Evolutionary conservation across 352 stramenopile genomes (phyloP).

Genomic region (Globisporangium megalacanthum): DNA sequence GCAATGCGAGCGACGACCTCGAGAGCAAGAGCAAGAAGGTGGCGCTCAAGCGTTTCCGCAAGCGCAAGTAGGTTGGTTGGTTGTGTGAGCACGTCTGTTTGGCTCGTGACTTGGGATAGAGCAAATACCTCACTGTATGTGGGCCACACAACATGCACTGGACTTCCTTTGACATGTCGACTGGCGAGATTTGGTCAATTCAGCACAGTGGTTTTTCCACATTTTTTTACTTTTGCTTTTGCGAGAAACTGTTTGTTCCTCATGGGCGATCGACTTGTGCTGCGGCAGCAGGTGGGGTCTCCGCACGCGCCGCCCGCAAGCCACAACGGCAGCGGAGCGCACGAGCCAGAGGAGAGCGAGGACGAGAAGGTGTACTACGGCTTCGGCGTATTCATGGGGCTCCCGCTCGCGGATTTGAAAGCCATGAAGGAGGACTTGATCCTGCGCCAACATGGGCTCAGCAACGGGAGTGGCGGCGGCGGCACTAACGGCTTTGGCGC

Average conservation of each 20-base stretch:
- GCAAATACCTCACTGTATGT: too few species aligned
- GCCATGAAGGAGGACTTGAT: conserved; percentile 80
- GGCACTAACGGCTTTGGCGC: not conserved
- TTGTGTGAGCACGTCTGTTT: too few species aligned
- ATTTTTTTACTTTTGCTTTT: not conserved
- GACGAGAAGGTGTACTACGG: conserved; percentile 88
- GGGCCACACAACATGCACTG: too few species aligned
- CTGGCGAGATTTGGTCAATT: too few species aligned
- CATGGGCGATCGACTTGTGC: conserved; percentile 16
- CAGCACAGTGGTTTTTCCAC: too few species aligned
- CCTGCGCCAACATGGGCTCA: conserved; percentile 36
- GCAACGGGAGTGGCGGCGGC: not conserved
- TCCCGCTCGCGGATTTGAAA: conserved; percentile 78
- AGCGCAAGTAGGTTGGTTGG: conserved; percentile 9
- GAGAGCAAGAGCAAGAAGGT: conserved; percentile 66
- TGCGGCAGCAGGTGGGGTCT: conserved; percentile 2
- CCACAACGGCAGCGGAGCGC: conserved; percentile 5
- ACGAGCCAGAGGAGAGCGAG: conserved; percentile 50
- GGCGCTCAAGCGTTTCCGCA: conserved; percentile 77
- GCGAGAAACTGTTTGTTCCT: not conserved
- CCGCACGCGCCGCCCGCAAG: not conserved
- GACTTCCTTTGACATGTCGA: too few species aligned
- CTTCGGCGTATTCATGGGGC: conserved; percentile 86
- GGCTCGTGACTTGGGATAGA: too few species aligned
- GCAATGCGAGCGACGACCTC: conserved; percentile 70